phyloP scores from a whole-genome alignment of 495 filamentous ascomycete species.

The Aspergillus cristatus region DNA sequence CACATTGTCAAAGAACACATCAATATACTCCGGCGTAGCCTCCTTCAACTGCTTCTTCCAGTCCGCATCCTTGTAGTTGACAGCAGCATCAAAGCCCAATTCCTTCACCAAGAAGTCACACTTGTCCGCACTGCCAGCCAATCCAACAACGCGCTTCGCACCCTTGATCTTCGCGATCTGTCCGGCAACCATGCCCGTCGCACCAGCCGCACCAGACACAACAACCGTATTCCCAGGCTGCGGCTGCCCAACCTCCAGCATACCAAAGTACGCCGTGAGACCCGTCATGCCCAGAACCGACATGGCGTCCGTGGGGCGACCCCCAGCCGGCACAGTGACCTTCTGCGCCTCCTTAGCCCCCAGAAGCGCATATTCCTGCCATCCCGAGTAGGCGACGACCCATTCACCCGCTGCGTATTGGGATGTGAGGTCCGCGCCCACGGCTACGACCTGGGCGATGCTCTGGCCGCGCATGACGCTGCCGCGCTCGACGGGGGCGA shows the following conservation, averaged over 20 bases:
- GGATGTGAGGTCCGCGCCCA: slow-evolving; percentile 24
- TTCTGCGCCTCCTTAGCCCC: slow-evolving; percentile 34
- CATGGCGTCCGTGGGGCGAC: slow-evolving; percentile 47
- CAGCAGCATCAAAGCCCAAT: slow-evolving; percentile 41
- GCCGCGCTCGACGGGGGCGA: slow-evolving; percentile 55
- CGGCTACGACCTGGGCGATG: slow-evolving; percentile 45
- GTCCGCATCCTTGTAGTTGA: slow-evolving; percentile 48
- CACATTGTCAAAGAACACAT: slow-evolving; percentile 51
- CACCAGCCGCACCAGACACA: slow-evolving; percentile 60
- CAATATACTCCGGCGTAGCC: slow-evolving; percentile 41
- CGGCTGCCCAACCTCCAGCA: slow-evolving; percentile 48
- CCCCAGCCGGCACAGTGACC: slow-evolving; percentile 36
- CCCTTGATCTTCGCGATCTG: slow-evolving; percentile 61
- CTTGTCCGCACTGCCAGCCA: slow-evolving; percentile 42
- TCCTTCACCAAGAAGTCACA: slow-evolving; percentile 40
- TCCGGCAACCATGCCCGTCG: slow-evolving; percentile 58
- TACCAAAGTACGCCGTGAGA: slow-evolving; percentile 60
- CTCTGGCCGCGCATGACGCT: slow-evolving; percentile 57
- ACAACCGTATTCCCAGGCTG: slow-evolving; percentile 54
- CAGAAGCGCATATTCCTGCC: slow-evolving; percentile 54
- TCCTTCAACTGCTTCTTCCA: slow-evolving; percentile 43
- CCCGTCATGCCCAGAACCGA: slow-evolving; percentile 51
- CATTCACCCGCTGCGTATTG: slow-evolving; percentile 44
- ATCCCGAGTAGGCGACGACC: slow-evolving; percentile 43
- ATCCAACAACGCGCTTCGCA: slow-evolving; percentile 40